A percentile compares a stretch with the other conserved stretches of the same genome.
Evolutionary conservation across 805 yeast species (phyloP).

Genomic region (Myxozyma nipponensis): DNA sequence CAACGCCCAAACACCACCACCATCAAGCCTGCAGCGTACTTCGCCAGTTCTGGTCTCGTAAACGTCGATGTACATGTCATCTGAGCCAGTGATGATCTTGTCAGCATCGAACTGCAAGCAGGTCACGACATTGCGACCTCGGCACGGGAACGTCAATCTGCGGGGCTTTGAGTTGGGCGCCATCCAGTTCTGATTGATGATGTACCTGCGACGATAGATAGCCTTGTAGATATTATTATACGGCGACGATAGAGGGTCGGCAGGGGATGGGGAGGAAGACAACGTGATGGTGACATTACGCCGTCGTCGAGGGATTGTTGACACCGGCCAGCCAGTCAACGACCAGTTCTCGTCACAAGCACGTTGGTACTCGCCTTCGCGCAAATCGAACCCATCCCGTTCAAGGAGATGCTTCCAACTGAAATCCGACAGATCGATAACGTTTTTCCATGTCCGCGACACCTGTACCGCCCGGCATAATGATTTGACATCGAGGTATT

Average conservation of each 20-base stretch:
- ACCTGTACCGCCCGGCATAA: slow-evolving; percentile 61
- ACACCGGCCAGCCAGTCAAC: slow-evolving; percentile 19
- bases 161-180: slow-evolving; percentile 65
- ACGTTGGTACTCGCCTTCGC: slow-evolving; percentile 45
- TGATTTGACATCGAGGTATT: slow-evolving; percentile 59
- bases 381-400: slow-evolving; percentile 56
- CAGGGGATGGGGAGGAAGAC: background rate
- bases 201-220: slow-evolving; percentile 56
- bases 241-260: background rate
- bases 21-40: slow-evolving; percentile 58
- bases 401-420: slow-evolving; percentile 69
- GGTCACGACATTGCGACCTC: slow-evolving; percentile 81
- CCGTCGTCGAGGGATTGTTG: background rate
- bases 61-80: slow-evolving; percentile 75
- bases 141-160: slow-evolving; percentile 62
- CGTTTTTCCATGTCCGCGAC: slow-evolving; percentile 61
- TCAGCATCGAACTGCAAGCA: slow-evolving; percentile 91
- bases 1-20: slow-evolving; percentile 99
- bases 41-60: slow-evolving; percentile 73
- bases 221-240: slow-evolving; percentile 44
- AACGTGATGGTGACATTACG: background rate
- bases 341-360: slow-evolving; percentile 37
- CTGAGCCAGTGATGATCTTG: slow-evolving; percentile 87
- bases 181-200: slow-evolving; percentile 74
- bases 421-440: slow-evolving; percentile 56